Conservation (phyloP, 768 basidiomycete genomes). For the Gloeostereum incarnatum region DNA sequence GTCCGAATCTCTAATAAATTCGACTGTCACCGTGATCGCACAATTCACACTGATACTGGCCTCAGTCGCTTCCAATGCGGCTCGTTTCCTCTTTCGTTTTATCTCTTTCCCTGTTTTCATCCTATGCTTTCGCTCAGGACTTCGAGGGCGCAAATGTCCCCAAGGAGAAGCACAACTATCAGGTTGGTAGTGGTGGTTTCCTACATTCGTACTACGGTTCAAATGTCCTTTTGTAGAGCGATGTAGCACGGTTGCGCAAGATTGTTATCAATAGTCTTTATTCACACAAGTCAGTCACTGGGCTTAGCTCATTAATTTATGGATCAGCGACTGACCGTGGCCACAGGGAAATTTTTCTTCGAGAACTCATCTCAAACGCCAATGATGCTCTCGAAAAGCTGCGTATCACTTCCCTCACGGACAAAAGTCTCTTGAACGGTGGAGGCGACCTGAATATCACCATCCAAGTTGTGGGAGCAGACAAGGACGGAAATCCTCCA, state of each 20-base stretch:
- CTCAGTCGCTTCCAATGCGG: constrained; percentile 37
- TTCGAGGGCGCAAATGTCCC: constrained; percentile 20
- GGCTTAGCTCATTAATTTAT: not conserved
- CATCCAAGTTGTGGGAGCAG: constrained; percentile 64
- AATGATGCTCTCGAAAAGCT: constrained; percentile 97
- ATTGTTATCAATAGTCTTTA: constrained; percentile 91
- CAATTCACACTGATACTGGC: not conserved
- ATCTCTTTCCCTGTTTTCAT: constrained; percentile 32
- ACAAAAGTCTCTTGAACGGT: constrained; percentile 63
- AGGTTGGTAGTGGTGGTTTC: constrained; percentile 31
- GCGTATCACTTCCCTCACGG: constrained; percentile 74
- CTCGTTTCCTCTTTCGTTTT: constrained; percentile 41
- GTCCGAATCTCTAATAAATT: constrained; percentile 10
- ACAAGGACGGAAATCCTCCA: constrained; percentile 60
- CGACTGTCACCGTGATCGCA: not conserved
- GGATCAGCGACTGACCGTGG: not conserved
- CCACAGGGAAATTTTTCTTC: constrained; percentile 70
- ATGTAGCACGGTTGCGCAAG: constrained; percentile 85
- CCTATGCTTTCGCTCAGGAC: constrained; percentile 42
- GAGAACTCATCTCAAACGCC: constrained; percentile 88
- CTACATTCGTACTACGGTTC: not conserved
- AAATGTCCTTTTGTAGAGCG: constrained; percentile 47
- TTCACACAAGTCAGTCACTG: constrained; percentile 55
- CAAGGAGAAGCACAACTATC: constrained; percentile 61
- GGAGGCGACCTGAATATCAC: constrained; percentile 80